Percentiles rank a stretch among this genome's conserved stretches.
These are phyloP conservation scores for Cardamine chenopodiifolia DNA, from an alignment of 345 rosid genomes.

Conservation along the genomic window DNA sequence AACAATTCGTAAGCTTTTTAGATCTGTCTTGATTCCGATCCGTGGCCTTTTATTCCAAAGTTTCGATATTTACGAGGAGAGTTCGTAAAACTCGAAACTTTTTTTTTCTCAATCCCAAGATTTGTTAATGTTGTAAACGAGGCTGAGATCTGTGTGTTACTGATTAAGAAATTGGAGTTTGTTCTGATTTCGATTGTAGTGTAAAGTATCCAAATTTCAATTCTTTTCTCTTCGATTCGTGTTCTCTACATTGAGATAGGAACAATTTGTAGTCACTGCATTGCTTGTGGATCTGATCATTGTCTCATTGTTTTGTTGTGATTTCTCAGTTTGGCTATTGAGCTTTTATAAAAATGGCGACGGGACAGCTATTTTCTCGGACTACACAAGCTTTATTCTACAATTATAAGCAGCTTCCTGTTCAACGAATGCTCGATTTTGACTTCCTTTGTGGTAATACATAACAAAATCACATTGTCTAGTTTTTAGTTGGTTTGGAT, in stretches of 20 bases:
- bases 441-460: constrained; percentile 89
- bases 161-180: background rate
- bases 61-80: constrained; percentile 45
- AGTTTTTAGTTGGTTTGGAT: background rate
- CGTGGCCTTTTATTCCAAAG: background rate
- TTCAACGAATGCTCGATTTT: constrained; percentile 99
- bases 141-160: constrained; percentile 2
- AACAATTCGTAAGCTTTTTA: background rate
- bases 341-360: constrained; percentile 59
- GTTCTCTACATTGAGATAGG: constrained; percentile 1
- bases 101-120: background rate
- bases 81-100: constrained; percentile 6
- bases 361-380: constrained; percentile 90
- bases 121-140: constrained; percentile 18
- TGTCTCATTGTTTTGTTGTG: constrained; percentile 4
- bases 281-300: constrained; percentile 31
- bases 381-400: constrained; percentile 94
- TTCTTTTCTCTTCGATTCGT: background rate
- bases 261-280: background rate
- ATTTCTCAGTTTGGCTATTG: constrained; percentile 45
- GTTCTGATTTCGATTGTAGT: background rate
- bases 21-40: constrained; percentile 37
- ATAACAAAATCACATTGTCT: background rate
- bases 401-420: constrained; percentile 94
- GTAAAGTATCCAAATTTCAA: constrained; percentile 6